Conservation (phyloP, 208 protist species). For the Trypanosoma rangeli region DNA sequence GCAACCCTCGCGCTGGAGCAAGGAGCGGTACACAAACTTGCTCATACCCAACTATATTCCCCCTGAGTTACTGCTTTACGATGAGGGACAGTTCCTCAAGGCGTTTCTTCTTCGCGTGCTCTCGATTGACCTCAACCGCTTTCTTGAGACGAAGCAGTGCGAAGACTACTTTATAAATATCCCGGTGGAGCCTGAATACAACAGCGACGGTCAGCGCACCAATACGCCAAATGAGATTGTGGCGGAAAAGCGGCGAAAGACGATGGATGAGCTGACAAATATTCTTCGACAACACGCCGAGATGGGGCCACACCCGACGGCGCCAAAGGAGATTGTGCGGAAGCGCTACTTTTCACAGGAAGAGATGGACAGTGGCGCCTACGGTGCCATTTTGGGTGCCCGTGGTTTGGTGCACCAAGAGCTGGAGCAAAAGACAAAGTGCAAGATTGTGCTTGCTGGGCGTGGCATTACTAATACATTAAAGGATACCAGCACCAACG, state of each 20-base stretch:
- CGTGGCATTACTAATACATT: constrained; percentile 91
- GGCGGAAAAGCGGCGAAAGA: constrained; percentile 57
- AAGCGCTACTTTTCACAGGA: constrained; percentile 87
- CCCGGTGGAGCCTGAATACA: constrained; percentile 76
- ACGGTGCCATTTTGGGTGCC: constrained; percentile 88
- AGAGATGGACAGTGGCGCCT: constrained; percentile 86
- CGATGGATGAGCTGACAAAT: constrained; percentile 75
- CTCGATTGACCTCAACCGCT: constrained; percentile 73
- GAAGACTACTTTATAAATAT: constrained; percentile 81
- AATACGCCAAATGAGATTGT: constrained; percentile 81
- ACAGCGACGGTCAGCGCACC: constrained; percentile 68
- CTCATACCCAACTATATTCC: constrained; percentile 86
- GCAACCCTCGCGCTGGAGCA: constrained; percentile 73
- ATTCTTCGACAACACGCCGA: constrained; percentile 63
- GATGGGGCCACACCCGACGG: constrained; percentile 39
- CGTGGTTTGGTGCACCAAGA: constrained; percentile 88
- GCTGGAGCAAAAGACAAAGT: constrained; percentile 83
- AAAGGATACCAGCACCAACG: constrained; percentile 82
- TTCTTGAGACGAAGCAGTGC: constrained; percentile 57
- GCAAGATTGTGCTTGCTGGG: constrained; percentile 89
- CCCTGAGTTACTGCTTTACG: constrained; percentile 72
- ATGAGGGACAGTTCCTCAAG: constrained; percentile 82
- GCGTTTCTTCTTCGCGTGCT: constrained; percentile 79
- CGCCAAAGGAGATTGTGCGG: constrained; percentile 79
- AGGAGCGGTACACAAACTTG: constrained; percentile 75